A percentile compares a stretch with the other conserved stretches of the same genome.
Conservation (phyloP, 805 yeast species). For the Saccharomycopsis sp. region DNA sequence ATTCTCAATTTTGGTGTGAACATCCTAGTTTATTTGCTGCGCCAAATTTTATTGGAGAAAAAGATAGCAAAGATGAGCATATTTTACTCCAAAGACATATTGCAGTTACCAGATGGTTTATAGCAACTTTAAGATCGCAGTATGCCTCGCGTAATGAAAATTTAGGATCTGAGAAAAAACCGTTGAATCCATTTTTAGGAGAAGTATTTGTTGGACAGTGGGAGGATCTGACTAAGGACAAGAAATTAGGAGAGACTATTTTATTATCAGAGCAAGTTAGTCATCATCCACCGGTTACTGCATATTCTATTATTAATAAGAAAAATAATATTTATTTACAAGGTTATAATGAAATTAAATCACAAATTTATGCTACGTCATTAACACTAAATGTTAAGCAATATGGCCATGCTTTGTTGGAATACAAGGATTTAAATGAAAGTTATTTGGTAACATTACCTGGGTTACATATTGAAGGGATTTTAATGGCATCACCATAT, state of each 20-base stretch:
- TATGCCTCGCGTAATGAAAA: conserved; percentile 88
- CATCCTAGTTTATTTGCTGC: conserved; percentile 77
- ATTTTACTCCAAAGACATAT: conserved; percentile 61
- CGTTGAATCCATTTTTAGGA: conserved; percentile 92
- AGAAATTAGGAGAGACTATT: conserved; percentile 64
- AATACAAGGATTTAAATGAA: conserved; percentile 56
- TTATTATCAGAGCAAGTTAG: conserved; percentile 88
- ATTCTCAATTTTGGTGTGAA: conserved; percentile 94
- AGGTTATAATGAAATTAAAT: conserved; percentile 87
- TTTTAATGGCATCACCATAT: conserved; percentile 83
- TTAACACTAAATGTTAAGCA: conserved; percentile 81
- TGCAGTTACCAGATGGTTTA: conserved; percentile 85
- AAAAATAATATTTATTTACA: conserved; percentile 61
- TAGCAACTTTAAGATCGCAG: conserved; percentile 86
- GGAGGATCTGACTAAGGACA: conserved; percentile 45
- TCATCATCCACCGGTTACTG: conserved; percentile 98
- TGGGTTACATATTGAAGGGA: conserved; percentile 90
- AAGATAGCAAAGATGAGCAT: conserved; percentile 34
- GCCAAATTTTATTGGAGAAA: conserved; percentile 47
- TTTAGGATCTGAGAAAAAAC: conserved; percentile 95
- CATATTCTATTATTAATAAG: conserved; percentile 73
- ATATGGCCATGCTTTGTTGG: conserved; percentile 80
- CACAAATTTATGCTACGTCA: conserved; percentile 64
- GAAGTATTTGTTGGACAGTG: conserved; percentile 91
- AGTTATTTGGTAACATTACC: conserved; percentile 81